Evolutionary conservation across 139 green algal genomes (phyloP).

Genomic region (Limnomonas spitsbergensis): DNA sequence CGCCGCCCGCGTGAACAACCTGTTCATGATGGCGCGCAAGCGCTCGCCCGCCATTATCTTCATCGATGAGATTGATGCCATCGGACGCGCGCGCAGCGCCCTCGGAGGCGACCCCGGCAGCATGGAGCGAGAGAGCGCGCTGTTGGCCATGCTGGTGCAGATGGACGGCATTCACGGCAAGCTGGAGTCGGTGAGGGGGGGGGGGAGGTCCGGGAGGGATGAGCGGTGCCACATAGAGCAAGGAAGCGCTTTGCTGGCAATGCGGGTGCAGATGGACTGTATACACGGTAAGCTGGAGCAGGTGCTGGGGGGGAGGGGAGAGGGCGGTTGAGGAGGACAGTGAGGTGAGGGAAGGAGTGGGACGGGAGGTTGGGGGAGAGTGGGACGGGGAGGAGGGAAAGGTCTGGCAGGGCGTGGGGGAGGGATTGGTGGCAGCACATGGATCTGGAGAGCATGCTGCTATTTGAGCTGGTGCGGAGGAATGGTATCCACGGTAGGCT

Average conservation of each 20-base stretch:
- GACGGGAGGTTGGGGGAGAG: too few relatives aligned
- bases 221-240: slow-evolving; percentile 55
- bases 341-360: neutral
- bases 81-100: slow-evolving; percentile 29
- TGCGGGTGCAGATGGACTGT: slow-evolving; percentile 65
- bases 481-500: too few relatives aligned
- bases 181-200: slow-evolving; percentile 34
- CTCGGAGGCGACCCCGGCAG: slow-evolving; percentile 46
- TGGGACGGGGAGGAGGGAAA: neutral
- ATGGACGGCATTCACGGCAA: slow-evolving; percentile 61
- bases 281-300: slow-evolving; percentile 49
- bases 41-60: slow-evolving; percentile 95
- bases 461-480: too few relatives aligned
- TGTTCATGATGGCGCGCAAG: slow-evolving; percentile 52
- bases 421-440: too few relatives aligned
- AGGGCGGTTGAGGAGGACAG: too few relatives aligned
- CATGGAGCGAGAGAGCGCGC: slow-evolving; percentile 59
- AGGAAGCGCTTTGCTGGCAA: slow-evolving; percentile 56
- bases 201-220: slow-evolving; percentile 11
- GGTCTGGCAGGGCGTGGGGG: neutral
- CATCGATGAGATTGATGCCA: slow-evolving; percentile 85
- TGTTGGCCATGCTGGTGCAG: slow-evolving; percentile 61
- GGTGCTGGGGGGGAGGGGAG: too few relatives aligned
- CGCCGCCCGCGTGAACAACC: slow-evolving; percentile 51
- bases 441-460: too few relatives aligned